These are phyloP conservation scores for Sclerotinia sclerotiorum DNA, from an alignment of 2,329 filamentous ascomycete genomes.

Conservation along the genomic window DNA sequence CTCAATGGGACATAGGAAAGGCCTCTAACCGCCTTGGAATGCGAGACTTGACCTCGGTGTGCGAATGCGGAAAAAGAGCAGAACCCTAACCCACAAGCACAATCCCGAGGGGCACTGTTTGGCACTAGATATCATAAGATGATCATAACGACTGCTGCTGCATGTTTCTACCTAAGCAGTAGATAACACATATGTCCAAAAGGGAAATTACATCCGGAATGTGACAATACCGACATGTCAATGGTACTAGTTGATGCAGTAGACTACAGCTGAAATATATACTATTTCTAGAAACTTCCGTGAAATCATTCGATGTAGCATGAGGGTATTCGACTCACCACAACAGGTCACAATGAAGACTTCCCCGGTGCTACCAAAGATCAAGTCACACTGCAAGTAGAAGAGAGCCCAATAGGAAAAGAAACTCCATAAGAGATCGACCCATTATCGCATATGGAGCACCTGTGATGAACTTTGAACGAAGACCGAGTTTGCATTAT, in stretches of 20 bases:
- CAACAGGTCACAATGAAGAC: conserved; percentile 5
- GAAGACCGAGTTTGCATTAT: background rate
- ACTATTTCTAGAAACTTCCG: conserved; percentile 16
- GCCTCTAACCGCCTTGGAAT: background rate
- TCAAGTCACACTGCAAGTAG: background rate
- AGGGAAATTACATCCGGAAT: background rate
- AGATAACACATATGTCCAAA: background rate
- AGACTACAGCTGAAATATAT: background rate
- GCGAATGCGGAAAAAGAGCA: conserved; percentile 13
- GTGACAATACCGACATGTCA: conserved; percentile 4
- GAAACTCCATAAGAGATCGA: background rate
- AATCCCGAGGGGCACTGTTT: background rate
- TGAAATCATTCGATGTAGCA: conserved; percentile 6
- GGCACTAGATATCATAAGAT: background rate
- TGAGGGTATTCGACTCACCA: background rate
- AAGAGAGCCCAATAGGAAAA: background rate
- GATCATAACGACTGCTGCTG: conserved; percentile 3
- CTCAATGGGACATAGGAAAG: background rate
- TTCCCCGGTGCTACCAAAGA: background rate
- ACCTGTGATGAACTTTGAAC: background rate
- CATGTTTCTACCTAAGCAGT: background rate
- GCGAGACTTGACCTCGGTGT: conserved; percentile 11
- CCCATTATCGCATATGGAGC: background rate
- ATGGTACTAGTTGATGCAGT: conserved; percentile 7
- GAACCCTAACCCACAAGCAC: conserved; percentile 6